Evolutionary conservation across 108 stramenopile genomes (phyloP).

Genomic region (Fragilaria radians): DNA sequence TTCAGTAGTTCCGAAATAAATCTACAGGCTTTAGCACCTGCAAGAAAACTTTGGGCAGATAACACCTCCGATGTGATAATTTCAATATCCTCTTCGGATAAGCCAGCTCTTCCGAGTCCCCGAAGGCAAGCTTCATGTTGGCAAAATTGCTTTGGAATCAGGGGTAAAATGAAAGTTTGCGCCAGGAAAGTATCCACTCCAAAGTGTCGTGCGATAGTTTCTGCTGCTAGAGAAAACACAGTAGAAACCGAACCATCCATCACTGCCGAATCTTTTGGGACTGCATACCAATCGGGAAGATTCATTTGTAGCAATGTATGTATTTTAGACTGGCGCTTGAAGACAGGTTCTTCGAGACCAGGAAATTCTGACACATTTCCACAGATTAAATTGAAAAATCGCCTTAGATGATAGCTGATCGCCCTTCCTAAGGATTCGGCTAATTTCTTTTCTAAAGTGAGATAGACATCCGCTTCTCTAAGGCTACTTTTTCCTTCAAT

Average conservation of each 20-base stretch:
- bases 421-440: conserved; percentile 40
- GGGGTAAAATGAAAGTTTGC: not conserved
- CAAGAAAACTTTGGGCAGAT: conserved; percentile 27
- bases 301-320: conserved; percentile 10
- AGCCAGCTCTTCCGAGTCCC: conserved; percentile 7
- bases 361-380: conserved; percentile 6
- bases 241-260: conserved; percentile 49
- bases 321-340: conserved; percentile 5
- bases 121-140: conserved; percentile 15
- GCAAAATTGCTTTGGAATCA: conserved; percentile 15
- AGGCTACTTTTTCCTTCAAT: not conserved
- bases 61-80: conserved; percentile 33
- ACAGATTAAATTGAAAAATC: conserved; percentile 22
- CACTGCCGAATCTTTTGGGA: conserved; percentile 22
- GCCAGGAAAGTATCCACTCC: conserved; percentile 2
- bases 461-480: not conserved
- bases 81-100: conserved; percentile 16
- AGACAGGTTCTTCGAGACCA: conserved; percentile 14
- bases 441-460: conserved; percentile 7
- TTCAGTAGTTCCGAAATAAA: conserved; percentile 35
- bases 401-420: conserved; percentile 39
- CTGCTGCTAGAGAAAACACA: conserved; percentile 30
- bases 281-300: conserved; percentile 19
- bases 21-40: conserved; percentile 29
- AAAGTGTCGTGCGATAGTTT: conserved; percentile 15